phyloP scores from a whole-genome alignment of 768 basidiomycete species.

The Calocybe cyanea region DNA sequence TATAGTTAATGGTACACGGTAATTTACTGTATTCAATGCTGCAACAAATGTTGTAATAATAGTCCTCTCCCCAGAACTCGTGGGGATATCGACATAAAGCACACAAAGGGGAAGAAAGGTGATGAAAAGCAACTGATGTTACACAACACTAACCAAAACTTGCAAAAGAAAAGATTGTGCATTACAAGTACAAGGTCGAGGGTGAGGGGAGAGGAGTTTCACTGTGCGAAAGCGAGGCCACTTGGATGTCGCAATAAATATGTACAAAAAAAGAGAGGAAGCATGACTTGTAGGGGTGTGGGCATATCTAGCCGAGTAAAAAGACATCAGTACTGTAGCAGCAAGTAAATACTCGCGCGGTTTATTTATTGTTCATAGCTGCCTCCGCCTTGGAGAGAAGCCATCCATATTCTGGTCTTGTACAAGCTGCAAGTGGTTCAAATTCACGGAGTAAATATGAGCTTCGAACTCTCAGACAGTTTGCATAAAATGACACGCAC shows the following conservation, averaged over 20 bases:
- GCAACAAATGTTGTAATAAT: constrained; percentile 8
- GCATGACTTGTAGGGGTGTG: no score
- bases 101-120: constrained; percentile 5
- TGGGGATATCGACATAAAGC: constrained; percentile 10
- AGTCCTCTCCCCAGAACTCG: constrained; percentile 9
- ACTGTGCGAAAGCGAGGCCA: no score
- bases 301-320: constrained; percentile 11
- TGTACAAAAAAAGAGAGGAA: no score
- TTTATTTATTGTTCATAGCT: constrained; percentile 32
- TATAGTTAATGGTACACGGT: constrained; percentile 26
- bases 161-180: constrained; percentile 1
- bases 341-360: no score
- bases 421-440: constrained; percentile 62
- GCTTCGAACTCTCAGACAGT: neutral
- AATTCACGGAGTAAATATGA: no score
- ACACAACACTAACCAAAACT: constrained; percentile 7
- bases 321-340: constrained; percentile 5
- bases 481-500: constrained; percentile 33
- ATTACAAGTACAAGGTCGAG: neutral
- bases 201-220: neutral
- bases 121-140: constrained; percentile 6
- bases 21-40: constrained; percentile 18
- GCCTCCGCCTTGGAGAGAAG: constrained; percentile 60
- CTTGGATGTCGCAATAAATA: no score
- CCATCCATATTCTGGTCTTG: constrained; percentile 97